Conservation (phyloP, 163 green algal species). For the Smithsoniella earleae region DNA sequence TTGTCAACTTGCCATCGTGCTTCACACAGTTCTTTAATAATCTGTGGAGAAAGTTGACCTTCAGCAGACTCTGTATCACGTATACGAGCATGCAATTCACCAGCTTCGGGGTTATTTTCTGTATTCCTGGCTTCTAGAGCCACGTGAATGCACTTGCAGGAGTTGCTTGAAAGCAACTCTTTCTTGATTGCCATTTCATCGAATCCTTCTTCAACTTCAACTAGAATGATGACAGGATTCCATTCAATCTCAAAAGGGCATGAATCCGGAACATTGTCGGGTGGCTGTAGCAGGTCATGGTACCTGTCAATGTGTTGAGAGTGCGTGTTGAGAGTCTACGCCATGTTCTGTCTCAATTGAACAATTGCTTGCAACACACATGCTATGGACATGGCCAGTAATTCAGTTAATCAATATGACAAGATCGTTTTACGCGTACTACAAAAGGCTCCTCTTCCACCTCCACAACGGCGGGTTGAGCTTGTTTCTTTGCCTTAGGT, state of each 20-base stretch:
- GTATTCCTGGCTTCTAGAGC: neutral
- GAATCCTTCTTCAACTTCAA: neutral
- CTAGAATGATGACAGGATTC: neutral
- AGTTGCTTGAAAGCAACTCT: neutral
- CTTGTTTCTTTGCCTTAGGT: conserved; percentile 9
- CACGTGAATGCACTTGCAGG: conserved; percentile 27
- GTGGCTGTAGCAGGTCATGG: conserved; percentile 10
- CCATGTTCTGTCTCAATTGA: no score
- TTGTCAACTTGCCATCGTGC: neutral
- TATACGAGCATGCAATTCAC: neutral
- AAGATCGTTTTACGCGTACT: no score
- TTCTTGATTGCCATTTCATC: conserved; percentile 27
- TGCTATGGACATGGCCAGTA: no score
- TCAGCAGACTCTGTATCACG: neutral
- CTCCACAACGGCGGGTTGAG: neutral
- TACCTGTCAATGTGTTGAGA: no score
- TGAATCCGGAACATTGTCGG: neutral
- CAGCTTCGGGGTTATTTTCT: neutral
- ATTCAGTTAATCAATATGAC: no score
- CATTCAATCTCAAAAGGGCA: conserved; percentile 19
- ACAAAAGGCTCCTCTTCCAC: neutral
- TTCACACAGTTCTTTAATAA: neutral
- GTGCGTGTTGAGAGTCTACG: no score
- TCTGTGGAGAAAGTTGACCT: neutral
- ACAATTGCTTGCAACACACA: no score